A percentile compares a stretch with the other conserved stretches of the same genome.
phyloP scores from a whole-genome alignment of 345 rosid species.

The Barbarea vulgaris region DNA sequence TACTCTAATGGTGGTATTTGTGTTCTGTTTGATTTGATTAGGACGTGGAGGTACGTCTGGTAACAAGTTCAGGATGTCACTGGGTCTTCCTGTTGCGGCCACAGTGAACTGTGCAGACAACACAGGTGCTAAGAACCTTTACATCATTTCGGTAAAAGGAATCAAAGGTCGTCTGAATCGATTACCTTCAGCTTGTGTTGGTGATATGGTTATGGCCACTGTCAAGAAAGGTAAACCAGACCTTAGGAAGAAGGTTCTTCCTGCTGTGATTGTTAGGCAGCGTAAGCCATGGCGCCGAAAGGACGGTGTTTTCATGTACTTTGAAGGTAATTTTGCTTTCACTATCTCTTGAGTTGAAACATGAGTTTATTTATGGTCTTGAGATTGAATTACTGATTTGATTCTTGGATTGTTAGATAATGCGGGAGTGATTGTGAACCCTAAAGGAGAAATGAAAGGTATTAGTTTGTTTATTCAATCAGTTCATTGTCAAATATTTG shows the following conservation, averaged over 20 bases:
- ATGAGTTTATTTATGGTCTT: background rate
- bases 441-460: slow-evolving; percentile 99
- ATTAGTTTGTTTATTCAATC: background rate
- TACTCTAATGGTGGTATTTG: background rate
- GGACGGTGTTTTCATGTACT: slow-evolving; percentile 97
- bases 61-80: slow-evolving; percentile 94
- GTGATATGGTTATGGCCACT: slow-evolving; percentile 97
- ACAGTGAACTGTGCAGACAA: slow-evolving; percentile 97
- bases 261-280: slow-evolving; percentile 92
- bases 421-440: slow-evolving; percentile 95
- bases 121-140: slow-evolving; percentile 93
- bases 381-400: background rate
- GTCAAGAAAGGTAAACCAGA: slow-evolving; percentile 97
- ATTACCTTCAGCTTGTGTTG: slow-evolving; percentile 93
- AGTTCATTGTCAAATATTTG: background rate
- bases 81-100: slow-evolving; percentile 97
- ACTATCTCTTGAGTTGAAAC: background rate
- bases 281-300: slow-evolving; percentile 98
- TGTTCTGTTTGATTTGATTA: slow-evolving; percentile 15
- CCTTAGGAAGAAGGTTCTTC: slow-evolving; percentile 94
- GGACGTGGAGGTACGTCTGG: slow-evolving; percentile 96
- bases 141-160: slow-evolving; percentile 93
- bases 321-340: slow-evolving; percentile 56
- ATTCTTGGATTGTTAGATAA: slow-evolving; percentile 58
- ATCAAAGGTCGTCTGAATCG: slow-evolving; percentile 88